Conservation (phyloP, 306 rosid genomes). For the Neltuma alba region DNA sequence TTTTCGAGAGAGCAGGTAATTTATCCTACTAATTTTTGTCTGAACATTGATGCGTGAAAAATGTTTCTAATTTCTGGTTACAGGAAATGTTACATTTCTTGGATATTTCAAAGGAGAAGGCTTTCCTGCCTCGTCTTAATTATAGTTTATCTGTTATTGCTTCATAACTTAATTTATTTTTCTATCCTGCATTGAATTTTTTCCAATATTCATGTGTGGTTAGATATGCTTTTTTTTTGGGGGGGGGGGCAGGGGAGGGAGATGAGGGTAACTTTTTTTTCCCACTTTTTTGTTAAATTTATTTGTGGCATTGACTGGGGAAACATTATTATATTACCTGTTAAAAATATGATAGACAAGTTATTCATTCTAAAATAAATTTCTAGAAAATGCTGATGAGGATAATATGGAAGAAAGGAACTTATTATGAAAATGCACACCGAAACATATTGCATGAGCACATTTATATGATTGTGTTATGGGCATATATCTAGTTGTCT, state of each 20-base stretch:
- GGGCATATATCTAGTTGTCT: neutral
- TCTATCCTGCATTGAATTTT: constrained; percentile 4
- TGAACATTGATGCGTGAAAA: constrained; percentile 9
- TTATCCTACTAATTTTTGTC: constrained; percentile 23
- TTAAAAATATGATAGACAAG: neutral
- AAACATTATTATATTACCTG: neutral
- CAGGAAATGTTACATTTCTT: constrained; percentile 10
- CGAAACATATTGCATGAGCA: neutral
- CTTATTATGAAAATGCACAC: constrained; percentile 16
- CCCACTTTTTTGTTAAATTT: neutral
- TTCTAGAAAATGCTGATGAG: constrained; percentile 15
- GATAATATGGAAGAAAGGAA: constrained; percentile 15
- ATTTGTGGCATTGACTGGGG: constrained; percentile 21
- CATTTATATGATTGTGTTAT: neutral
- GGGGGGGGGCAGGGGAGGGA: constrained; percentile 21
- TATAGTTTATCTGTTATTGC: constrained; percentile 21
- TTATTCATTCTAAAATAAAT: neutral
- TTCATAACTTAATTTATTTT: constrained; percentile 3
- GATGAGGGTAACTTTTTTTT: neutral
- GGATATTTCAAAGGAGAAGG: neutral
- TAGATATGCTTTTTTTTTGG: neutral
- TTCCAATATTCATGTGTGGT: constrained; percentile 13
- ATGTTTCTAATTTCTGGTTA: constrained; percentile 22
- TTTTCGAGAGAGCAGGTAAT: constrained; percentile 97
- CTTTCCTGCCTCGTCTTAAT: neutral